Percentiles rank a stretch among this genome's conserved stretches.
phyloP scores from a whole-genome alignment of 129 eudicot species.

The Silybum marianum region DNA sequence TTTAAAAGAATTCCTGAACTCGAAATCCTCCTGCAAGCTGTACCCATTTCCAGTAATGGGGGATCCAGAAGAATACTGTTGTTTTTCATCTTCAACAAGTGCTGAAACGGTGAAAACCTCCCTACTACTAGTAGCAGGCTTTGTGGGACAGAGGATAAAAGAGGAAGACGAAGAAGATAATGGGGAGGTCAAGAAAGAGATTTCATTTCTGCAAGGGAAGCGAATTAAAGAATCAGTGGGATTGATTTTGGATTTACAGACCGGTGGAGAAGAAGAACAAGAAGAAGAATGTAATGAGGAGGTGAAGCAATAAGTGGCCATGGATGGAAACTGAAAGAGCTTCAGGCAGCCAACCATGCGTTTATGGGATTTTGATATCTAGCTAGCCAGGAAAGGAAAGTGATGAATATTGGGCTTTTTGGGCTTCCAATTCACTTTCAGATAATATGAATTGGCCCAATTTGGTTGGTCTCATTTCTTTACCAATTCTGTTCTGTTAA shows the following conservation, averaged over 20 bases:
- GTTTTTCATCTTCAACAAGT: constrained; percentile 22
- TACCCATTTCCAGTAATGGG: constrained; percentile 27
- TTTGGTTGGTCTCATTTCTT: background rate
- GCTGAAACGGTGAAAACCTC: constrained; percentile 28
- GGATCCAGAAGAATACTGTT: constrained; percentile 12
- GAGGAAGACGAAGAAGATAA: constrained; percentile 14
- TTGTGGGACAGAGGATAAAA: constrained; percentile 1
- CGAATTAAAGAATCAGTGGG: background rate
- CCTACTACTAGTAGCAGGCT: constrained; percentile 6
- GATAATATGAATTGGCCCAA: background rate
- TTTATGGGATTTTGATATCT: constrained; percentile 8
- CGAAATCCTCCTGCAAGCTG: constrained; percentile 28
- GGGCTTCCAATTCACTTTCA: background rate
- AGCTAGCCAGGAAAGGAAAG: background rate
- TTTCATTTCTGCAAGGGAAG: background rate
- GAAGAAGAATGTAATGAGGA: constrained; percentile 23
- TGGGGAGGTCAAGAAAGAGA: background rate
- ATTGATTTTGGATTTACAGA: constrained; percentile 24
- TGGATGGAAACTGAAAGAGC: constrained; percentile 29
- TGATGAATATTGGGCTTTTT: constrained; percentile 17
- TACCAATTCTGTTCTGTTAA: no score
- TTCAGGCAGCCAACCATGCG: constrained; percentile 14
- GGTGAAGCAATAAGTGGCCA: constrained; percentile 42
- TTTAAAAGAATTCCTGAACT: constrained; percentile 26
- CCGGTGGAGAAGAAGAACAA: background rate